Percentiles rank a stretch among this genome's conserved stretches.
Conservation (phyloP, 1,284 basidiomycete species). For the Apiotrichum akiyoshidainum region DNA sequence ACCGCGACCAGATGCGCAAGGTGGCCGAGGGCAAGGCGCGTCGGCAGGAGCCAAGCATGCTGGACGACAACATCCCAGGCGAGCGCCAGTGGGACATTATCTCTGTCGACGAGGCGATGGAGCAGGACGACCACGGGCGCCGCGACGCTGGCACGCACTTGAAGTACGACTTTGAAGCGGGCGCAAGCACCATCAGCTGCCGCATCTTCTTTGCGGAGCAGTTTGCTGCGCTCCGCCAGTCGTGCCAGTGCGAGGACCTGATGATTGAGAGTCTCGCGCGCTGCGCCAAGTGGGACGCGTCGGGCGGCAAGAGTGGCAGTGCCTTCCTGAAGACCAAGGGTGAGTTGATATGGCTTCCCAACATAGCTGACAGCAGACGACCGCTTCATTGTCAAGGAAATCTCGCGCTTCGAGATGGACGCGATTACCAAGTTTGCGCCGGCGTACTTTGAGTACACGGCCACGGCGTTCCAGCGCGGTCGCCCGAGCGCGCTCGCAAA, state of each 20-base stretch:
- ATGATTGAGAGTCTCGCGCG: slow-evolving; percentile 90
- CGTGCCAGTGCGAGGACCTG: slow-evolving; percentile 88
- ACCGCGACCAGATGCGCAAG: slow-evolving; percentile 74
- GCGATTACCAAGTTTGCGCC: slow-evolving; percentile 96
- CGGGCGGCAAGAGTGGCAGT: slow-evolving; percentile 93
- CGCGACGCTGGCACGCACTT: slow-evolving; percentile 45
- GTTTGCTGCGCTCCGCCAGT: slow-evolving; percentile 88
- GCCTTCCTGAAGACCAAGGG: slow-evolving; percentile 94
- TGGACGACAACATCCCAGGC: slow-evolving; percentile 9
- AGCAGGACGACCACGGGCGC: slow-evolving; percentile 33
- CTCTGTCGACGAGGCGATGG: slow-evolving; percentile 54
- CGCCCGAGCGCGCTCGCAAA: slow-evolving; percentile 93
- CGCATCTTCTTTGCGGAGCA: slow-evolving; percentile 95
- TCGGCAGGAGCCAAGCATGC: slow-evolving; percentile 13
- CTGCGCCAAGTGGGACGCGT: slow-evolving; percentile 94
- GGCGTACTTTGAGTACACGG: slow-evolving; percentile 97
- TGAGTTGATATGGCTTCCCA: slow-evolving; percentile 41
- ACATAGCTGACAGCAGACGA: slow-evolving; percentile 63
- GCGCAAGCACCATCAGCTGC: slow-evolving; percentile 89
- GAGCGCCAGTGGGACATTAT: slow-evolving; percentile 69
- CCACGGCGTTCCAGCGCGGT: slow-evolving; percentile 66
- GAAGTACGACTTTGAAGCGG: slow-evolving; percentile 73
- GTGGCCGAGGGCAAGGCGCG: slow-evolving; percentile 52
- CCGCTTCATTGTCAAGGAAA: slow-evolving; percentile 96
- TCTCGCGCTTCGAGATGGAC: slow-evolving; percentile 86